Percentiles rank a stretch among this genome's conserved stretches.
Conservation (phyloP, 345 rosid genomes). For the Eucalyptus regnans region DNA sequence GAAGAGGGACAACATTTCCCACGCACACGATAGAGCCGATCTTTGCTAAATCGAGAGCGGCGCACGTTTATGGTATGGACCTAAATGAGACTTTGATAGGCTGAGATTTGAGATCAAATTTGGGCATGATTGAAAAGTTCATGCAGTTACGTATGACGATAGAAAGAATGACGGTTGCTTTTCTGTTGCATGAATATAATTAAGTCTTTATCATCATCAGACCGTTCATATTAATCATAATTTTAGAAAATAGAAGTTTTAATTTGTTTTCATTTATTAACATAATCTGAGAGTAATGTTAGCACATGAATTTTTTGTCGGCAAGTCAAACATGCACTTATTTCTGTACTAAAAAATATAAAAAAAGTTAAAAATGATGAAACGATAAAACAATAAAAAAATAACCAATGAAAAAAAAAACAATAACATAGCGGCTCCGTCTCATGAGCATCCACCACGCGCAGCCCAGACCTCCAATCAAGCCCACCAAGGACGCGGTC, state of each 20-base stretch:
- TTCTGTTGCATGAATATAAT: rapidly evolving
- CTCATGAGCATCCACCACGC: not conserved
- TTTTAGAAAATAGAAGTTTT: not conserved
- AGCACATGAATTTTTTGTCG: no score
- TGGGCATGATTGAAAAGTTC: not conserved
- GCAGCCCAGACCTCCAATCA: not conserved
- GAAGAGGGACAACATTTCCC: not conserved
- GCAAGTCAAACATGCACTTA: no score
- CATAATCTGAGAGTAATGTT: not conserved
- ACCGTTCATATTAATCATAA: rapidly evolving
- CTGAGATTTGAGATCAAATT: not conserved
- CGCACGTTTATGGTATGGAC: not conserved
- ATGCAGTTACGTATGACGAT: rapidly evolving
- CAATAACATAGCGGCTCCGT: rapidly evolving
- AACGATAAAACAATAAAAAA: not conserved
- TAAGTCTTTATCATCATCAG: rapidly evolving
- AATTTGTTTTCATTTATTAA: not conserved
- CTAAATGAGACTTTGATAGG: not conserved
- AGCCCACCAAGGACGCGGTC: not conserved
- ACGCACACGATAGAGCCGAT: no score
- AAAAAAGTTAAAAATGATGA: no score
- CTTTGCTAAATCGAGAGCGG: not conserved
- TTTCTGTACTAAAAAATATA: not conserved
- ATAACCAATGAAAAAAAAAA: not conserved
- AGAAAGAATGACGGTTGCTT: rapidly evolving